Percentiles rank a stretch among this genome's conserved stretches.
Evolutionary conservation across 2,329 filamentous ascomycete genomes (phyloP).

Genomic region (Ilyonectria sp.): DNA sequence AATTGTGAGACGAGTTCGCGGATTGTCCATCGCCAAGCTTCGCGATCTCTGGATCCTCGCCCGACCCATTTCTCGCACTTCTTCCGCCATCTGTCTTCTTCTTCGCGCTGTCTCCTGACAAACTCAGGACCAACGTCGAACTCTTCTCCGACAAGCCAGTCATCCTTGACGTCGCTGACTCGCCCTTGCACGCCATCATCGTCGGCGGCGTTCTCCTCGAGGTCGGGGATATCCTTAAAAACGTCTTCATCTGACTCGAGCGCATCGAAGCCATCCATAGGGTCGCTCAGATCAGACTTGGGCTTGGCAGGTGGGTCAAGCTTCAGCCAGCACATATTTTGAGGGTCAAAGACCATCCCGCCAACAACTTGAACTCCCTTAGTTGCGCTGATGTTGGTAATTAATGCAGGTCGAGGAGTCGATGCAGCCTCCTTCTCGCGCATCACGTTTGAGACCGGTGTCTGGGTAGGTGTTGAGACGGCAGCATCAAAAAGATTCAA

Average conservation of each 20-base stretch:
- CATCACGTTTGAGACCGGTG: conserved; percentile 57
- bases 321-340: conserved; percentile 98
- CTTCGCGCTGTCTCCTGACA: conserved; percentile 87
- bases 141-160: conserved; percentile 93
- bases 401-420: conserved; percentile 82
- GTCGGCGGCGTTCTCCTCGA: conserved; percentile 77
- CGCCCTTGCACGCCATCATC: conserved; percentile 66
- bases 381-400: conserved; percentile 88
- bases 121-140: conserved; percentile 98
- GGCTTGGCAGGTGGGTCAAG: conserved; percentile 67
- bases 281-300: conserved; percentile 67
- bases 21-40: conserved; percentile 84
- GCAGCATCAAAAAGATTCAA: conserved; percentile 83
- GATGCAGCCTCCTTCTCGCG: conserved; percentile 70
- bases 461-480: conserved; percentile 67
- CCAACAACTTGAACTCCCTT: conserved; percentile 94
- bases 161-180: conserved; percentile 76
- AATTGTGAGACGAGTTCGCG: conserved; percentile 69
- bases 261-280: conserved; percentile 76
- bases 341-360: conserved; percentile 98
- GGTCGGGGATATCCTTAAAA: conserved; percentile 94
- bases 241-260: conserved; percentile 92
- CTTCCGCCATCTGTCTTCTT: conserved; percentile 91
- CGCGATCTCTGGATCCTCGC: conserved; percentile 68
- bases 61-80: conserved; percentile 91